phyloP scores from a whole-genome alignment of 768 basidiomycete genomes.

The Suillus weaverae region DNA sequence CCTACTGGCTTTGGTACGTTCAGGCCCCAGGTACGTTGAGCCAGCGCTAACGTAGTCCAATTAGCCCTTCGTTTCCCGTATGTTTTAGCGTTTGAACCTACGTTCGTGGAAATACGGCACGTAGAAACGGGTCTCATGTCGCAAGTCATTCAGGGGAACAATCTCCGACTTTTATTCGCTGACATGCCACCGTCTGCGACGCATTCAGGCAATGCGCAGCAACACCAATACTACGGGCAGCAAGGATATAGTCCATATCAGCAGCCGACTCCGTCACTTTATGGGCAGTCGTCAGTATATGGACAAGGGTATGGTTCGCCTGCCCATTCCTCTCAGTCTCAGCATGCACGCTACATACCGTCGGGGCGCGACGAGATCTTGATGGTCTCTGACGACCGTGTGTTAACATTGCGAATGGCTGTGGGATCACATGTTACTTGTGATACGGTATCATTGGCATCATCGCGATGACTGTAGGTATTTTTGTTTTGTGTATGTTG shows the following conservation, averaged over 20 bases:
- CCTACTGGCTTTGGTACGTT: conserved; percentile 91
- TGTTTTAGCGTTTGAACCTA: conserved; percentile 93
- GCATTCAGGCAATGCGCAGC: conserved; percentile 47
- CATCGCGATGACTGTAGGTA: conserved; percentile 19
- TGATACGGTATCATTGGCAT: conserved; percentile 15
- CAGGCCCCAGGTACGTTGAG: neutral
- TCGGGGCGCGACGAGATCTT: conserved; percentile 80
- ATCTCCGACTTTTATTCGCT: conserved; percentile 87
- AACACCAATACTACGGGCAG: conserved; percentile 35
- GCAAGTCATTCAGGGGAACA: conserved; percentile 93
- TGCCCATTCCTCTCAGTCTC: conserved; percentile 36
- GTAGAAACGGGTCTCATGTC: conserved; percentile 90
- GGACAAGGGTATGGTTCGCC: conserved; percentile 32
- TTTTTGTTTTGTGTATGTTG: conserved; percentile 5
- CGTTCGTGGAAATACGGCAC: conserved; percentile 95
- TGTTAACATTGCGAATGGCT: conserved; percentile 65
- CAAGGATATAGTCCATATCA: conserved; percentile 36
- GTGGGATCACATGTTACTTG: conserved; percentile 19
- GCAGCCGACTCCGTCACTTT: conserved; percentile 19
- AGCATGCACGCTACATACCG: conserved; percentile 47
- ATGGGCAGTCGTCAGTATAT: conserved; percentile 20
- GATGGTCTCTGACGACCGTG: conserved; percentile 86
- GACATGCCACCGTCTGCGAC: conserved; percentile 88
- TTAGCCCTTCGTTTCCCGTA: conserved; percentile 94
- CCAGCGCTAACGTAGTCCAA: conserved; percentile 7